Evolutionary conservation across 169 alveolate genomes (phyloP).

Genomic region (Perkinsus olseni): DNA sequence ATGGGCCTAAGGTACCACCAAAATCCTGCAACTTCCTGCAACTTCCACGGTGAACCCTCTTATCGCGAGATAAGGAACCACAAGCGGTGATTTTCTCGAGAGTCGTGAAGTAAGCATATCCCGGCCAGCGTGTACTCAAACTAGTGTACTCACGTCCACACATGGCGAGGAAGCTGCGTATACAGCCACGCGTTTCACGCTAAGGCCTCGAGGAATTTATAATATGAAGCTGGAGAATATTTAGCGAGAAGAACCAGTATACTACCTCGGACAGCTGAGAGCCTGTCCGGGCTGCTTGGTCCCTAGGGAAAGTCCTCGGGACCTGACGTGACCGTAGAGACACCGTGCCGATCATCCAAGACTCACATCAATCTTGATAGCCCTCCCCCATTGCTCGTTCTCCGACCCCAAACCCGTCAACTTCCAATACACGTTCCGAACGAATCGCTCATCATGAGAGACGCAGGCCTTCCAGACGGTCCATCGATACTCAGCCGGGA

Average conservation of each 20-base stretch:
- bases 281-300: background rate
- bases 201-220: no score
- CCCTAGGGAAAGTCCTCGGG: background rate
- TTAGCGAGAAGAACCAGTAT: no score
- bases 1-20: constrained; percentile 4
- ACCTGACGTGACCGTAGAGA: background rate
- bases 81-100: no score
- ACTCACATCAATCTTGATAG: background rate
- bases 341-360: background rate
- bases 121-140: no score
- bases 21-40: constrained; percentile 7
- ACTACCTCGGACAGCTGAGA: background rate
- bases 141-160: no score
- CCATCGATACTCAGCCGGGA: constrained; percentile 38
- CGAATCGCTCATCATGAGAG: background rate
- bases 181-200: no score
- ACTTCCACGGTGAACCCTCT: background rate
- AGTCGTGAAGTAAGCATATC: no score
- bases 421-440: background rate
- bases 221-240: no score
- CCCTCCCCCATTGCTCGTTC: background rate
- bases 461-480: constrained; percentile 19
- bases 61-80: no score
- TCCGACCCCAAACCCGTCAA: background rate
- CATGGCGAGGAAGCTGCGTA: no score